These are phyloP conservation scores for Stemphylium vesicarium DNA, from an alignment of 2,329 filamentous ascomycete genomes.

Conservation along the genomic window DNA sequence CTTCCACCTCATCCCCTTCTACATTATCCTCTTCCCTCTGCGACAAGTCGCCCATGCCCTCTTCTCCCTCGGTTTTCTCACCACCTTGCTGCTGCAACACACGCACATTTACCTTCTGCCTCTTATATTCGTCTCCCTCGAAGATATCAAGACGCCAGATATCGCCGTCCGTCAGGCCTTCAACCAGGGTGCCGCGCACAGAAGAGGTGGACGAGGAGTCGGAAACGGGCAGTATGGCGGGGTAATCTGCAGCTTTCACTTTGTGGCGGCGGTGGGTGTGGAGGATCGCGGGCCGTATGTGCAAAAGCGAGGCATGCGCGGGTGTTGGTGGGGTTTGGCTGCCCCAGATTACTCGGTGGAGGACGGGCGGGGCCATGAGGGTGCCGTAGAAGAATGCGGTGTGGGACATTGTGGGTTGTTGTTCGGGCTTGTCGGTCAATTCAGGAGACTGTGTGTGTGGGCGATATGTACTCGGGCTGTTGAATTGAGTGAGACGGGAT, in stretches of 20 bases:
- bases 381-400: constrained; percentile 73
- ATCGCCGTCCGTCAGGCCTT: constrained; percentile 79
- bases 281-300: constrained; percentile 77
- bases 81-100: constrained; percentile 41
- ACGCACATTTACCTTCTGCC: constrained; percentile 56
- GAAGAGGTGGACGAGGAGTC: constrained; percentile 25
- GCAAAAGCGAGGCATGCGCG: constrained; percentile 62
- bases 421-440: not conserved
- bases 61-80: constrained; percentile 8
- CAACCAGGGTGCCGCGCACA: constrained; percentile 77
- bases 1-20: constrained; percentile 51
- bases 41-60: constrained; percentile 30
- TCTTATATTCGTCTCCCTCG: constrained; percentile 77
- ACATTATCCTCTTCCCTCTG: constrained; percentile 35
- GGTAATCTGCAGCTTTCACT: constrained; percentile 76
- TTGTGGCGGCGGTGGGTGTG: constrained; percentile 73
- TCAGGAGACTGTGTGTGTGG: too few species aligned
- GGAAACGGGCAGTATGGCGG: constrained; percentile 67
- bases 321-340: constrained; percentile 55
- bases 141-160: constrained; percentile 78
- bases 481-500: too few species aligned
- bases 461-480: too few species aligned
- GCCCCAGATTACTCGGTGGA: constrained; percentile 83
- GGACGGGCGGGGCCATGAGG: constrained; percentile 84
- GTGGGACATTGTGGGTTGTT: constrained; percentile 45